Evolutionary conservation across 2,329 filamentous ascomycete species (phyloP).

Genomic region (Raffaelea albimanens): DNA sequence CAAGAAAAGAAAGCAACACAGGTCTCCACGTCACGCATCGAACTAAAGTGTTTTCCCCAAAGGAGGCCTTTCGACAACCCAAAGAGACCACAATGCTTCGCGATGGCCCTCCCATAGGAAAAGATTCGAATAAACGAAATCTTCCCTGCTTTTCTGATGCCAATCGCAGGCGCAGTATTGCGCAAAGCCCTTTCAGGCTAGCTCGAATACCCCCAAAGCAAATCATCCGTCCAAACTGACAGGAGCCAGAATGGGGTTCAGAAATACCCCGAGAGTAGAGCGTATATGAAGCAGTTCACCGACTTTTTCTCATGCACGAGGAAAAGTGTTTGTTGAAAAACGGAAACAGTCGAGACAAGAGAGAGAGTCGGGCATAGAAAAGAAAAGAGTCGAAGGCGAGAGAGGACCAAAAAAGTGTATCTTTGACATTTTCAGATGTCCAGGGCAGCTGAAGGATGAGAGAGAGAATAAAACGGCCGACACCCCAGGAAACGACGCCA

Average conservation of each 20-base stretch:
- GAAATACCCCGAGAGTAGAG: background rate
- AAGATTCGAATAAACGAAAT: background rate
- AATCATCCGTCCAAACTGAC: background rate
- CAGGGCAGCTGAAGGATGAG: background rate
- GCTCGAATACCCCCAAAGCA: conserved; percentile 1
- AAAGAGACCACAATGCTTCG: conserved; percentile 14
- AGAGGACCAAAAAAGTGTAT: background rate
- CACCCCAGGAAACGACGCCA: no score
- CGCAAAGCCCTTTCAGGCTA: conserved; percentile 16
- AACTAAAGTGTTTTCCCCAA: conserved; percentile 14
- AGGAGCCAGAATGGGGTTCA: background rate
- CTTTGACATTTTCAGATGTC: background rate
- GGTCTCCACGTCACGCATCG: conserved; percentile 16
- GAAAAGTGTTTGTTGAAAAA: conserved; percentile 3
- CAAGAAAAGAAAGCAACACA: background rate
- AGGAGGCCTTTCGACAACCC: background rate
- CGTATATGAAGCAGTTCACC: conserved; percentile 16
- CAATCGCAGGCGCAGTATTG: conserved; percentile 13
- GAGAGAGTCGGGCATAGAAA: background rate
- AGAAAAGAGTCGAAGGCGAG: background rate
- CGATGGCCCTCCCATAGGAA: conserved; percentile 16
- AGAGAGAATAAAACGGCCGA: background rate
- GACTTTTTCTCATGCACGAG: conserved; percentile 16
- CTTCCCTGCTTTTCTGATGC: conserved; percentile 17
- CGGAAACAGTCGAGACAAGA: background rate